Evolutionary conservation across 139 green algal genomes (phyloP).

Genomic region (Tetraselmis chui): DNA sequence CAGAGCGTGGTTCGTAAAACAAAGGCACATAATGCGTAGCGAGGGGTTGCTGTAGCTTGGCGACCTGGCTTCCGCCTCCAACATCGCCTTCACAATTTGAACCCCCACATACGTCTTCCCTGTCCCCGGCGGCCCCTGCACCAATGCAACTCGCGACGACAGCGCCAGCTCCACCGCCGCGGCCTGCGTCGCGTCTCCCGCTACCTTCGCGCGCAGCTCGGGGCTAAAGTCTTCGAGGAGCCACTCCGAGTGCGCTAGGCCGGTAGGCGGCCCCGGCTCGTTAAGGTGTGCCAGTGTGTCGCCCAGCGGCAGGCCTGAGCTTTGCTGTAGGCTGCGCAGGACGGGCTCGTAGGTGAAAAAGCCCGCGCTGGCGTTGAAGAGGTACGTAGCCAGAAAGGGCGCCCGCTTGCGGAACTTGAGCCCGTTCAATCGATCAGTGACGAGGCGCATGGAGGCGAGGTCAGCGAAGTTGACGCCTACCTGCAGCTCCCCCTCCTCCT

Average conservation of each 20-base stretch:
- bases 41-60: too few species aligned
- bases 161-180: not conserved
- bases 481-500: not conserved
- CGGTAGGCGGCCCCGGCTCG: too few species aligned
- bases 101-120: conserved; percentile 66
- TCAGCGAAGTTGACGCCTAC: not conserved
- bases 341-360: not conserved
- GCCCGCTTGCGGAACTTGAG: not conserved
- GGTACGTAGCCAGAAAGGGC: not conserved
- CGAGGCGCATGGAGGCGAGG: not conserved
- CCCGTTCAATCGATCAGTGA: not conserved
- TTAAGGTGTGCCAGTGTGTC: not conserved
- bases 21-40: conserved; percentile 52
- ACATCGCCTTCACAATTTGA: conserved; percentile 35
- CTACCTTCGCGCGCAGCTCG: not conserved
- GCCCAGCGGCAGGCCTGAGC: not conserved
- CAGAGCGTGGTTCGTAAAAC: conserved; percentile 69
- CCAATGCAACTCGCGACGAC: conserved; percentile 33
- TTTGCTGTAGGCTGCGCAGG: not conserved
- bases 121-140: conserved; percentile 67
- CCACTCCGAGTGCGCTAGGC: not conserved
- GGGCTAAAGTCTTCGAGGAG: not conserved
- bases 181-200: not conserved
- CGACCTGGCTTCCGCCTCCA: conserved; percentile 12
- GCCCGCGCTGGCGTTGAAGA: not conserved